Evolutionary conservation across 257 asterid genomes (phyloP).

Genomic region (Forsythia viridissima): DNA sequence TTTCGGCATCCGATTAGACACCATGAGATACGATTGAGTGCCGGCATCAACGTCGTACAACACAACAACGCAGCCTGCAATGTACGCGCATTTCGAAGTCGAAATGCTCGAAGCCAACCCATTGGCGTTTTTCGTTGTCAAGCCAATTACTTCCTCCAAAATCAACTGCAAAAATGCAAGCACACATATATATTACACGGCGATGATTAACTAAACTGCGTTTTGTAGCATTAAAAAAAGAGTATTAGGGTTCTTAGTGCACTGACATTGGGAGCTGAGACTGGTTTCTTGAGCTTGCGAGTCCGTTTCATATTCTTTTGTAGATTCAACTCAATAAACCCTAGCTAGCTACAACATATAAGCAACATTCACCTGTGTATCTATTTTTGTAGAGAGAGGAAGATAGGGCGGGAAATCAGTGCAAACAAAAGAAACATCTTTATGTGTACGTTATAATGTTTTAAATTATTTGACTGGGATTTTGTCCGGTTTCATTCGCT

Average conservation of each 20-base stretch:
- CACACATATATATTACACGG: background rate
- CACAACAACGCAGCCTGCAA: slow-evolving; percentile 81
- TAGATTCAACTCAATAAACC: slow-evolving; percentile 26
- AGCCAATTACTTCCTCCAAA: slow-evolving; percentile 65
- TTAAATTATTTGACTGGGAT: slow-evolving; percentile 6
- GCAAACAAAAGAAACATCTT: slow-evolving; percentile 23
- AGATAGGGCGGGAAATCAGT: slow-evolving; percentile 51
- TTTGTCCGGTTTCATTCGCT: slow-evolving; percentile 5
- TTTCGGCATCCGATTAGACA: slow-evolving; percentile 52
- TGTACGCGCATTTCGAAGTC: slow-evolving; percentile 56
- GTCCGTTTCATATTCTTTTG: slow-evolving; percentile 49
- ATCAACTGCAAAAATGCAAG: slow-evolving; percentile 38
- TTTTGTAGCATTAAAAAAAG: background rate
- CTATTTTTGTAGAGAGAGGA: slow-evolving; percentile 24
- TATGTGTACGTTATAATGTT: slow-evolving; percentile 20
- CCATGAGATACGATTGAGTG: slow-evolving; percentile 56
- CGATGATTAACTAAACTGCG: background rate
- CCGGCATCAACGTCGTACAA: slow-evolving; percentile 49
- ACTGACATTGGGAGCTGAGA: slow-evolving; percentile 38
- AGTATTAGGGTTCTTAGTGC: background rate
- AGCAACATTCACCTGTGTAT: slow-evolving; percentile 11
- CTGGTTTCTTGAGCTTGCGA: slow-evolving; percentile 41
- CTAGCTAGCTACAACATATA: slow-evolving; percentile 23
- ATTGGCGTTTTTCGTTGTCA: slow-evolving; percentile 54
- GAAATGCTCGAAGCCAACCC: slow-evolving; percentile 61